phyloP scores from a whole-genome alignment of 2,329 filamentous ascomycete species.

The Pseudogymnoascus sp. region DNA sequence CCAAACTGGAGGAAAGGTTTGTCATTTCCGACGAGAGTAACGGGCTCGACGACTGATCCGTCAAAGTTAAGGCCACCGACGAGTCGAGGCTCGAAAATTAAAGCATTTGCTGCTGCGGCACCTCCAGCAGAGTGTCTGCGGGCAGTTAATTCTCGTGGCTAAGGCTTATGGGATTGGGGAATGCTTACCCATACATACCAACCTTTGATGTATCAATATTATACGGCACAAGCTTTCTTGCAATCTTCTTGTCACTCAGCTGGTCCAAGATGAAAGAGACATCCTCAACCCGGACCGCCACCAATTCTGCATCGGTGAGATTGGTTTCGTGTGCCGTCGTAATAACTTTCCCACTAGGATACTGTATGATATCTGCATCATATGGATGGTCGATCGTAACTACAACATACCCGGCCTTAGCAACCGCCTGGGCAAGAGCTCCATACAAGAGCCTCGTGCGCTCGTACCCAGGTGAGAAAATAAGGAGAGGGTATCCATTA shows the following conservation, averaged over 20 bases:
- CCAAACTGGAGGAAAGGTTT: neutral
- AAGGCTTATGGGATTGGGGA: neutral
- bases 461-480: constrained; percentile 33
- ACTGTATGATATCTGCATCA: constrained; percentile 35
- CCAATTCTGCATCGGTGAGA: constrained; percentile 11
- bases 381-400: constrained; percentile 38
- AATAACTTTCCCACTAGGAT: constrained; percentile 28
- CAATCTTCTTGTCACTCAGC: constrained; percentile 13
- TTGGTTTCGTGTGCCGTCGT: constrained; percentile 15
- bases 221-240: neutral
- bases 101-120: constrained; percentile 25
- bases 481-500: constrained; percentile 19
- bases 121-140: constrained; percentile 20
- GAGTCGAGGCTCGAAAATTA: constrained; percentile 25
- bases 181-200: neutral
- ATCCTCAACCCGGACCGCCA: constrained; percentile 19
- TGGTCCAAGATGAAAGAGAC: constrained; percentile 24
- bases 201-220: neutral
- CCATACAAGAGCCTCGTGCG: constrained; percentile 32
- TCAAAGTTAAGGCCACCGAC: constrained; percentile 31
- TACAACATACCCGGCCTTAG: constrained; percentile 34
- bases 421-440: constrained; percentile 32
- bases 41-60: constrained; percentile 23
- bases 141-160: constrained; percentile 10
- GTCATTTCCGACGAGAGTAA: neutral